Evolutionary conservation across 2,329 filamentous ascomycete species (phyloP), one percentile per base, ranked within the genome.

Genomic region (Hymenotorrendiella dingleyae): DNA sequence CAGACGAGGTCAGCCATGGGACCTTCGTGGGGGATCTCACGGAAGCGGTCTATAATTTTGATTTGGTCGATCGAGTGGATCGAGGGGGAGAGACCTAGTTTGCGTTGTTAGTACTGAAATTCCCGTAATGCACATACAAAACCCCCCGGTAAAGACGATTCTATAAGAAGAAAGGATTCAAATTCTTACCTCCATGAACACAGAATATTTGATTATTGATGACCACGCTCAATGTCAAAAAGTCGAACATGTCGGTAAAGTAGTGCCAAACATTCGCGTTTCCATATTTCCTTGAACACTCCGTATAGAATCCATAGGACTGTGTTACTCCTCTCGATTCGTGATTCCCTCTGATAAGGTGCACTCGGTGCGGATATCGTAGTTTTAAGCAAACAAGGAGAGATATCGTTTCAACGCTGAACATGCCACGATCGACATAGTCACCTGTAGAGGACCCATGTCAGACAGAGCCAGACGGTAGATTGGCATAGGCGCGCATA

Each of bases 171-270:
- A 14, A 38, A 12, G 6, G 16, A 29, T 22, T 21, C 20, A 24
- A 9, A 35, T 63, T 65, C 62, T 66, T 65, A 71, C 83, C 93
- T 63, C 93, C 93, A 64, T 98, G 93, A 6, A 98, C 93, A 65
- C 93, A 98, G 65, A 98, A 98, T 54, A 98, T 98, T 65, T 97
- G 87, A 65, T 98, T 86, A 64, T 97, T 94, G 63, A 98, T 98
- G 51, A 98, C 91, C 48, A 97, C 94, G 57, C 87, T 94, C 44
- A 98, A 72, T 6, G 91, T 97, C 51, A 98, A 74, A 65, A 94
- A 98, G 68, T 98, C 93, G 67, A 98, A 98, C 90, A 98, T 97
- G 69, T 98, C 93, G 53, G 93, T 98, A 63, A 98, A 98, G 65
- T 97, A 93, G 67, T 98, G 93, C 93, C 93, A 98, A 17, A 98